Base-by-base conservation (phyloP, 768 basidiomycete species). In the Wakefieldia striispora region DNA sequence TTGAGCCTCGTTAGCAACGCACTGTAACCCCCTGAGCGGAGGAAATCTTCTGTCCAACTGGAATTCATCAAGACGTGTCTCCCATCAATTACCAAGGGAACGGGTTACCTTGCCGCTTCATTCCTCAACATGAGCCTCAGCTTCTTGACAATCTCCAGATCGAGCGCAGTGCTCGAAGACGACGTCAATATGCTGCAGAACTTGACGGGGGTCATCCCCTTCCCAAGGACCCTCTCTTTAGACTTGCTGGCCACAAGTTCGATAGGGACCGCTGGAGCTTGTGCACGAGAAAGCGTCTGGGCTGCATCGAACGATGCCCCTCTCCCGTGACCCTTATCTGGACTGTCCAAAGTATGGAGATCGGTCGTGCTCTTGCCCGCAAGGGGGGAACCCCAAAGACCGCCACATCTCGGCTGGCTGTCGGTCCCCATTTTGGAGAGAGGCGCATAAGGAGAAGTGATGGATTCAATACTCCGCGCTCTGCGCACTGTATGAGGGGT, bases 1-100 rank as follows among this genome's bases (percentile, higher is more conserved):
- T 93, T 90, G 20, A 98, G 70, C 46, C 92, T 76, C 0, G 85
- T 89, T 36, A 97, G 66, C 27, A 99, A 71, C 2, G 87, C 84
- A 10, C 83, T 78, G 61, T 98, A 99, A 1, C 97, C 97, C 14
- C 93, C 91, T 20, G 82, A 68, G 43, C 77, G 77, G 41, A 97
- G 66, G 62, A 98, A 98, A 38, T 85, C 84, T 57, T 91, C 79
- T 12, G 97, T 86, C 95, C 95, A 97, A 46, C 92, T 95, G 51
- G 0, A 45, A 38, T 41, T 38, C 31, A 46, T 49, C 26, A 47
- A 49, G 44, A 50, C 14, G 11, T 1, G 29, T 40, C 26, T 46
- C 20, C 40, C 5, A 40, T 19, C 21, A 19, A 34, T 21, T n/a
- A 37, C 8, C 19, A 46, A 51, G 27, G 39, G 26, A 24, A 20